Evolutionary conservation across 1,284 basidiomycete genomes (phyloP), one percentile per base, ranked within the genome.

Genomic region (Ustilago bromivora): DNA sequence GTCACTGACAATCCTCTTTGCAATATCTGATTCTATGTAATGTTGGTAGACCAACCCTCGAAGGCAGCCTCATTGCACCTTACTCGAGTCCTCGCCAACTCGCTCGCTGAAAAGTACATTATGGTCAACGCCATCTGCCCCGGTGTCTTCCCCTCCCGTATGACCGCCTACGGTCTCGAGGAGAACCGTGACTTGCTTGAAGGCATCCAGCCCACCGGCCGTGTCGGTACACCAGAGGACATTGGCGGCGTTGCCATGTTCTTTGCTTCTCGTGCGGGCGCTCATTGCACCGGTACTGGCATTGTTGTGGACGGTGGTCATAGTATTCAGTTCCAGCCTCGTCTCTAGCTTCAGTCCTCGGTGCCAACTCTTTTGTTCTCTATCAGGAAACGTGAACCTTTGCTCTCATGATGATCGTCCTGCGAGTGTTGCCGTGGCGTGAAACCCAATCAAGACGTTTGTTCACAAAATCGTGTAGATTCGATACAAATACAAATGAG

Each of bases 91-190:
- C 88, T 95, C 34, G 92, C 94, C 2, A 87, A 90, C 49, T 92
- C 92, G 59, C 89, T 95, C 9, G 90, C 88, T 3, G 88, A 88
- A 13, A 87, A 87, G 31, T 79, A 71, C 61, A 63, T 83, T 46
- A 65, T 82, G 53, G 93, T 94, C n/a, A 96, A 96, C 81, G 92
- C 93, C 11, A 94, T 95, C 62, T 88, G 90, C 61, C 93, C 93
- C 4, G 93, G 86, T 10, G 88, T 94, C 17, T 95, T 94, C 88
- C 93, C 92, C 0, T 92, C 92, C 61, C 93, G 92, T 86, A 95
- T 96, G 94, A 95, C 94, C 0, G 90, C 92, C 0, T 94, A 89
- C 62, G 92, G 91, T 4, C 88, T 94, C 80, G 73, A 67, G 43
- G 89, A 91, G 80, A 88, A 87, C 36, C 87, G 87, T 13, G 83